Evolutionary conservation across 2,329 filamentous ascomycete genomes (phyloP).

Genomic region (Sporothrix protearum): DNA sequence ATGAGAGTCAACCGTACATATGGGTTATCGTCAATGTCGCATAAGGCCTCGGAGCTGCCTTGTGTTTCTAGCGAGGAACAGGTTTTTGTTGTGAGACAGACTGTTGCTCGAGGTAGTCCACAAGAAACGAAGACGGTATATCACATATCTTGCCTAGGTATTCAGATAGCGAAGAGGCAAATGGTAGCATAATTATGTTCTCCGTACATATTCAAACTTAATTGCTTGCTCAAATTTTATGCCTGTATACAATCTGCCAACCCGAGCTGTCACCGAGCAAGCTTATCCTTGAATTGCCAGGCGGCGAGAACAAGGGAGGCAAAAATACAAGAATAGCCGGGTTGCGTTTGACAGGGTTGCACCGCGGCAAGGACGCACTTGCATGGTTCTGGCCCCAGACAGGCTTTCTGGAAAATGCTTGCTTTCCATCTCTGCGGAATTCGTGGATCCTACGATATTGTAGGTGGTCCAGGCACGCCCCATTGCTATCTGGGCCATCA

Average conservation of each 20-base stretch:
- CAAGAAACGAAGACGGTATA: neutral
- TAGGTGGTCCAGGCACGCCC: neutral
- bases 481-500: no score
- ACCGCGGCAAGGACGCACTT: neutral
- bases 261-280: neutral
- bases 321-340: neutral
- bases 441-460: neutral
- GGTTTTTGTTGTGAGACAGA: conserved; percentile 1
- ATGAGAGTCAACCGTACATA: no score
- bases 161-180: neutral
- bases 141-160: neutral
- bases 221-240: neutral
- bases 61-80: neutral
- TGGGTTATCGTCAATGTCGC: neutral
- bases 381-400: neutral
- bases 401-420: neutral
- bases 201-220: neutral
- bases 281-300: neutral
- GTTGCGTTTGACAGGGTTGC: neutral
- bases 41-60: neutral
- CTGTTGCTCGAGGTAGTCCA: neutral
- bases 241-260: neutral
- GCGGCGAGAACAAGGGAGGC: neutral
- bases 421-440: neutral
- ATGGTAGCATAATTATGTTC: neutral